Base-by-base conservation (phyloP, 768 basidiomycete genomes). In the Leucosporidium creatinivorum region DNA sequence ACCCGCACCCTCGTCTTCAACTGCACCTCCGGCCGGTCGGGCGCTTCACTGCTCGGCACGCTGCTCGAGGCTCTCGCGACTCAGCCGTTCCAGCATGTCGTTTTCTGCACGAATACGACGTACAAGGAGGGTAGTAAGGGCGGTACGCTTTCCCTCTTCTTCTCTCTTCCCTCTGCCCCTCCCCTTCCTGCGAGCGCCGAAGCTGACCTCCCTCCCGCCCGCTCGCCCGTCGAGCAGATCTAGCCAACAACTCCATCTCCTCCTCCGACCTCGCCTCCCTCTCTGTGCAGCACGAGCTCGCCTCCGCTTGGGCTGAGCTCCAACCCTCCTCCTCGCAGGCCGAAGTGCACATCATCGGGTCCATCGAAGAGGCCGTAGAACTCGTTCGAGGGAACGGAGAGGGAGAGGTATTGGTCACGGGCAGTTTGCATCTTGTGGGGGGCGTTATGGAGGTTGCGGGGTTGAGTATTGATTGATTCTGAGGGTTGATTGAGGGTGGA, bases 31-130 rank as follows among this genome's bases (percentile, higher is more conserved):
- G 94, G 93, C 18, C 86, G 96, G 48, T 89, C 91, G 18, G 93
- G 90, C 1, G 77, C 82, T 26, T 78, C 81, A 0, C 88, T 99
- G 77, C 81, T 99, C 23, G 78, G 78, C 18, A 78, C 83, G 1
- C 81, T 94, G 25, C 78, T 86, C 55, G 78, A 81, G 1, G 83
- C 82, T 33, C 82, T 85, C 30, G 77, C 80, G 77, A 25, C 77
- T 83, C 47, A n/a, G 12, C 72, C 78, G 0, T 82, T 82, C 61
- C 84, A 91, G 75, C 84, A 86, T 59, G 89, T 93, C 65, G 85
- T 98, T 56, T 98, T 99, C 78, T 98, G 93, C 79, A 87, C 92
- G 58, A 99, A 98, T 77, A 89, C 96, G 39, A 99, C 96, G 0
- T 99, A 94, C 75, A 83, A 85, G 69, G 96, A 96, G 0, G 81